Evolutionary conservation across 257 asterid genomes (phyloP).

Genomic region (Plantago major): DNA sequence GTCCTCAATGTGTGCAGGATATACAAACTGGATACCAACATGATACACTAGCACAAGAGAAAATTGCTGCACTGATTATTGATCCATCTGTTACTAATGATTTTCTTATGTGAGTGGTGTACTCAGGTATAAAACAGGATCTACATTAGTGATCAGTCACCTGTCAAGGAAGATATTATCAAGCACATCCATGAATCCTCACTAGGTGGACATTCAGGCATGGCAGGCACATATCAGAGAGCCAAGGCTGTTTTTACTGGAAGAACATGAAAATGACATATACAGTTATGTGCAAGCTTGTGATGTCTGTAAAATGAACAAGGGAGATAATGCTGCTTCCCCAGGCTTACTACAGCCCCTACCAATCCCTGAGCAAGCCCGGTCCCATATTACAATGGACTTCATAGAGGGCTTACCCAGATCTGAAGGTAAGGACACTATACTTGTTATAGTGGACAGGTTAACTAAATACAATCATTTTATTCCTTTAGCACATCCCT

Average conservation of each 20-base stretch:
- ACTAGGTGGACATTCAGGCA: conserved; percentile 4
- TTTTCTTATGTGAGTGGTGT: neutral
- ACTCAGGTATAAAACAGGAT: neutral
- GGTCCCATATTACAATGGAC: neutral
- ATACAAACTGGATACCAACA: neutral
- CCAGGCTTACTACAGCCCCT: neutral
- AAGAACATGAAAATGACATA: neutral
- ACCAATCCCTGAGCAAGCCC: neutral
- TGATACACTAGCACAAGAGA: neutral
- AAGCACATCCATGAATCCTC: neutral
- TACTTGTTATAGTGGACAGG: neutral
- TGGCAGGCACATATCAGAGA: neutral
- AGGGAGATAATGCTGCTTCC: neutral
- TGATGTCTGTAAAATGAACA: neutral
- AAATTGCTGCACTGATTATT: too few relatives aligned
- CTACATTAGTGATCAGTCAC: neutral
- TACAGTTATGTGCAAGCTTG: neutral
- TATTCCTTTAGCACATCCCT: neutral
- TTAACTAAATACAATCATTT: neutral
- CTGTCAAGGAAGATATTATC: neutral
- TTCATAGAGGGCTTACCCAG: conserved; percentile 4
- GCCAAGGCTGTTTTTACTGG: neutral
- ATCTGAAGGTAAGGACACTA: neutral
- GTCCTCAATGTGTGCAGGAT: neutral
- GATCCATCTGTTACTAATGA: too few relatives aligned